Percentiles rank a stretch among this genome's conserved stretches.
Evolutionary conservation across 257 asterid species (phyloP).

Genomic region (Scutellaria baicalensis): DNA sequence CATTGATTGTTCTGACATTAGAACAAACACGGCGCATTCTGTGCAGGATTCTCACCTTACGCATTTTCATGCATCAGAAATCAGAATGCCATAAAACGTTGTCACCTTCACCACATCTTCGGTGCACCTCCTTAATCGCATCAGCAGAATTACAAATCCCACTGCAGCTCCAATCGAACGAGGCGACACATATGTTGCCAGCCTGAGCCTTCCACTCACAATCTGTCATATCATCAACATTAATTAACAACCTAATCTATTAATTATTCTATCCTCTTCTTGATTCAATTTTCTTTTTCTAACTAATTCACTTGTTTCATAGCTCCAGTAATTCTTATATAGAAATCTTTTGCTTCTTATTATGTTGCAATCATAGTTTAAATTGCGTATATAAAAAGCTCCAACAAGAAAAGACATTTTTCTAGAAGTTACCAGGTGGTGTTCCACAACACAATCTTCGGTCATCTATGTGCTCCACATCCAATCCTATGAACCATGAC

Average conservation of each 20-base stretch:
- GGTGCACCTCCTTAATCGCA: conserved; percentile 77
- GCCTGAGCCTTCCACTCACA: conserved; percentile 98
- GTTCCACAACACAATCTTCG: conserved; percentile 55
- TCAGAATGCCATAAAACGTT: conserved; percentile 43
- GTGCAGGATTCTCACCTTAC: too few species aligned
- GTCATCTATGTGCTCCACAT: conserved; percentile 41
- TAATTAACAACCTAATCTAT: neutral
- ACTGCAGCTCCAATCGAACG: conserved; percentile 91
- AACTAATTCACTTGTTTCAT: neutral
- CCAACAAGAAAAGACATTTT: neutral
- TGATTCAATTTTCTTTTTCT: neutral
- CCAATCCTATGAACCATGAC: conserved; percentile 47
- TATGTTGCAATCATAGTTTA: neutral
- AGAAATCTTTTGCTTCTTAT: neutral
- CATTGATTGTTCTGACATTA: conserved; percentile 12
- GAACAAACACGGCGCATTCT: neutral
- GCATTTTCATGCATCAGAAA: conserved; percentile 15
- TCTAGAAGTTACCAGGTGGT: conserved; percentile 58
- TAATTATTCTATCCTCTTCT: too few species aligned
- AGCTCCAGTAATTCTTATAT: neutral
- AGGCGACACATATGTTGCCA: conserved; percentile 73
- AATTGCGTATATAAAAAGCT: neutral
- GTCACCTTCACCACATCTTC: conserved; percentile 78
- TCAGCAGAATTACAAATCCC: conserved; percentile 75
- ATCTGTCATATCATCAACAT: conserved; percentile 30